These are phyloP conservation scores for Sesbania bispinosa DNA, from an alignment of 306 rosid genomes.

Conservation along the genomic window DNA sequence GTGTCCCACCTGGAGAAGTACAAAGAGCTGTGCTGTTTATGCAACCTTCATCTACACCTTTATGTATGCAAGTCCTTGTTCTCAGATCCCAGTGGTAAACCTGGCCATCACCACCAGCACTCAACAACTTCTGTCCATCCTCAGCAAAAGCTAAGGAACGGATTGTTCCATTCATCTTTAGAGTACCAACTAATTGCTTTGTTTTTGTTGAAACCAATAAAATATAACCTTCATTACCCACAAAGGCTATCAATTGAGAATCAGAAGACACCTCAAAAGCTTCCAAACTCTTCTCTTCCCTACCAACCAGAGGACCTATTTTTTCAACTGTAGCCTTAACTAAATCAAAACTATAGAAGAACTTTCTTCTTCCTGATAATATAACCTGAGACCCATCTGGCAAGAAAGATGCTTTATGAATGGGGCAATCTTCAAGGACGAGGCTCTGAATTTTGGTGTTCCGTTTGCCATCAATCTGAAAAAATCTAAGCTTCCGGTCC, in stretches of 20 bases:
- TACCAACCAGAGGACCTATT: constrained; percentile 87
- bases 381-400: constrained; percentile 90
- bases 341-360: constrained; percentile 71
- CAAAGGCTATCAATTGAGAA: constrained; percentile 78
- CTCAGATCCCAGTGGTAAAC: constrained; percentile 92
- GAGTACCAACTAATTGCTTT: constrained; percentile 75
- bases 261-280: constrained; percentile 83
- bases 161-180: constrained; percentile 87
- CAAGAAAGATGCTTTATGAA: constrained; percentile 65
- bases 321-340: constrained; percentile 73
- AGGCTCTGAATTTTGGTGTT: constrained; percentile 78
- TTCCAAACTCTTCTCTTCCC: constrained; percentile 96
- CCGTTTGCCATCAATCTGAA: constrained; percentile 79
- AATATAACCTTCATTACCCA: constrained; percentile 91
- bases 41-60: constrained; percentile 32
- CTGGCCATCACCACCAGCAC: constrained; percentile 88
- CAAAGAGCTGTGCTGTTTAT: constrained; percentile 12
- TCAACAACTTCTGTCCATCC: constrained; percentile 67
- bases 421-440: constrained; percentile 73
- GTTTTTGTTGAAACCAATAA: constrained; percentile 80
- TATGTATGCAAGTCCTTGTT: constrained; percentile 68
- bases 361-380: constrained; percentile 73
- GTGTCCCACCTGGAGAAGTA: constrained; percentile 18
- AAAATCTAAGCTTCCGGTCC: constrained; percentile 71
- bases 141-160: constrained; percentile 79